Evolutionary conservation across 2,329 filamentous ascomycete genomes (phyloP).

Genomic region (Penicillium olsonii): DNA sequence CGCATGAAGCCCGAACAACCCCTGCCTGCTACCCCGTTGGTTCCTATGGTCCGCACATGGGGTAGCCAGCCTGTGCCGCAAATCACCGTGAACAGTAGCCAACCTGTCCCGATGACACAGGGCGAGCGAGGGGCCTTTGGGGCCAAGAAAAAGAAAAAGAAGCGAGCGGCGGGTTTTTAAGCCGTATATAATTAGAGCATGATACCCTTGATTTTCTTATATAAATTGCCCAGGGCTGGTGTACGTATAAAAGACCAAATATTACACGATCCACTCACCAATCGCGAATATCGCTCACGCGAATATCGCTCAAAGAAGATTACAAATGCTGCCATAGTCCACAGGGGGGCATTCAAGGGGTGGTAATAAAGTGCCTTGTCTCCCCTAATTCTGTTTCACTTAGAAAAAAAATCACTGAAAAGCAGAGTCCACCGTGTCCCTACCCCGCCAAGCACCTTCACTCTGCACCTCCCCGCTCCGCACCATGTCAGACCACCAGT

Average conservation of each 20-base stretch:
- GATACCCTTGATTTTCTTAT: background rate
- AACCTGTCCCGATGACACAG: slow-evolving; percentile 44
- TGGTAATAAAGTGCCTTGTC: background rate
- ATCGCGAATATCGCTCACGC: slow-evolving; percentile 23
- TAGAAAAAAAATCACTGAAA: background rate
- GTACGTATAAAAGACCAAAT: background rate
- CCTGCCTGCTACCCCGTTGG: slow-evolving; percentile 27
- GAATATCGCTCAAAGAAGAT: slow-evolving; percentile 17
- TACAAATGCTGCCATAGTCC: background rate
- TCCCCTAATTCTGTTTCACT: background rate
- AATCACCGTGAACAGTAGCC: slow-evolving; percentile 35
- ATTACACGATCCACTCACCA: slow-evolving; percentile 7
- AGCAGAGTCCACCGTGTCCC: background rate
- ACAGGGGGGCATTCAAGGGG: background rate
- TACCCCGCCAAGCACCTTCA: slow-evolving; percentile 4
- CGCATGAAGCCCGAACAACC: slow-evolving; percentile 21
- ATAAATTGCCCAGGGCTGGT: background rate
- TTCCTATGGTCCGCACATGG: slow-evolving; percentile 28
- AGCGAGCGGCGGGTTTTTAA: slow-evolving; percentile 45
- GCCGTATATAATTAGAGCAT: background rate
- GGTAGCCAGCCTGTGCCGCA: slow-evolving; percentile 35
- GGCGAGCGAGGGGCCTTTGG: slow-evolving; percentile 42
- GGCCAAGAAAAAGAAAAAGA: slow-evolving; percentile 43
- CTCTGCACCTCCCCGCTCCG: slow-evolving; percentile 6
- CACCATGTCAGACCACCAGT: slow-evolving; percentile 74